Conservation (phyloP, 805 yeast genomes). For the Cyberlindnera japonica region DNA sequence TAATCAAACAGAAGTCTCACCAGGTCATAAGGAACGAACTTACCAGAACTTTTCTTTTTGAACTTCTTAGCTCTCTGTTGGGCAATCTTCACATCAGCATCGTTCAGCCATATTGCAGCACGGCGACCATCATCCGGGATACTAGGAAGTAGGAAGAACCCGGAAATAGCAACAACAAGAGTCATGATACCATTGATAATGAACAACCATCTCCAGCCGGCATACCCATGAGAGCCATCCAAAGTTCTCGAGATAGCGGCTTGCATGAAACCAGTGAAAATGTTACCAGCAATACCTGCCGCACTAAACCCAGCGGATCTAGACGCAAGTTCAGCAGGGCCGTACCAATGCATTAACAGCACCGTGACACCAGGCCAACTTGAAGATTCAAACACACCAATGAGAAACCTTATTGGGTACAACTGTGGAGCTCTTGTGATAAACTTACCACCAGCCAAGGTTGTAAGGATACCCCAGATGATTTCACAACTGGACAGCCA, state of each 20-base stretch:
- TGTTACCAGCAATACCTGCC: constrained; percentile 49
- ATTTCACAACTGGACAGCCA: constrained; percentile 35
- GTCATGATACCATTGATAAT: constrained; percentile 56
- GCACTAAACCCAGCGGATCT: constrained; percentile 50
- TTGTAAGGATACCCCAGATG: constrained; percentile 48
- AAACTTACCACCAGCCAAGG: constrained; percentile 55
- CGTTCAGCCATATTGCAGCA: constrained; percentile 18
- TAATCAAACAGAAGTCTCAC: constrained; percentile 3
- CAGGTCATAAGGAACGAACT: constrained; percentile 3
- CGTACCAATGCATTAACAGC: constrained; percentile 50
- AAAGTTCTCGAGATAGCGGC: constrained; percentile 43
- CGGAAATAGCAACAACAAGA: constrained; percentile 50
- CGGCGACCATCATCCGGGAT: constrained; percentile 47
- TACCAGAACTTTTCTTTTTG: constrained; percentile 3
- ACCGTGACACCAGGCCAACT: constrained; percentile 50
- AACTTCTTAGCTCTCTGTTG: constrained; percentile 5
- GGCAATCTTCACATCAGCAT: constrained; percentile 2
- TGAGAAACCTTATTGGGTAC: constrained; percentile 48
- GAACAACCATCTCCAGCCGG: constrained; percentile 64
- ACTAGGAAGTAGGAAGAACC: constrained; percentile 36
- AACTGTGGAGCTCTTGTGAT: constrained; percentile 53
- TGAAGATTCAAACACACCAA: constrained; percentile 54
- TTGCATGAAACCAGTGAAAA: constrained; percentile 52
- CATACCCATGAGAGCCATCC: constrained; percentile 35
- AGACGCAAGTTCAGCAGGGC: constrained; percentile 41